These are phyloP conservation scores for Colletotrichum abscissum DNA, from an alignment of 2,329 filamentous ascomycete genomes.

Conservation along the genomic window DNA sequence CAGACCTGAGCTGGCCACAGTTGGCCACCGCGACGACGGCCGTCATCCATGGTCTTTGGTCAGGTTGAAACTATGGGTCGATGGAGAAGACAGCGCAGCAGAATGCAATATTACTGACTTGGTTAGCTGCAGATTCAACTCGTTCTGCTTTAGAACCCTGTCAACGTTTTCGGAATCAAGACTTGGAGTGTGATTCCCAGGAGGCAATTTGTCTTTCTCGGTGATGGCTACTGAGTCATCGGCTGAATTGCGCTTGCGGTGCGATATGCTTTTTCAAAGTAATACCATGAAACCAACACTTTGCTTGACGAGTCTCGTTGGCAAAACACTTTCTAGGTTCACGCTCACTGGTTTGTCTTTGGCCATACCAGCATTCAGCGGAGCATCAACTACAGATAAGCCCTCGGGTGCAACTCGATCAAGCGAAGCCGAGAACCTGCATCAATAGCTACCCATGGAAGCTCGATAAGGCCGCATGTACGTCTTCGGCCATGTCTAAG, in stretches of 20 bases:
- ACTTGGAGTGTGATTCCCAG: neutral
- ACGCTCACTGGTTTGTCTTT: neutral
- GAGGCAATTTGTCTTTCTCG: neutral
- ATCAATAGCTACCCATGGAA: neutral
- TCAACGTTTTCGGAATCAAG: conserved; percentile 9
- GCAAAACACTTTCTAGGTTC: neutral
- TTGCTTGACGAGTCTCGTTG: too few relatives aligned
- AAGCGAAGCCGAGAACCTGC: neutral
- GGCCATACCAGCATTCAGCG: neutral
- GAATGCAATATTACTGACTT: conserved; percentile 10
- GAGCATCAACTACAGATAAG: too few relatives aligned
- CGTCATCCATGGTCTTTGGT: neutral
- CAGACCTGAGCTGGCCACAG: conserved; percentile 25
- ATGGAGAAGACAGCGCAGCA: conserved; percentile 23
- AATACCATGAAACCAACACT: neutral
- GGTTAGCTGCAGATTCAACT: neutral
- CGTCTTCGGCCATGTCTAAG: conserved; percentile 1
- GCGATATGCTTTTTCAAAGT: neutral
- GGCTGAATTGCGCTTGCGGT: neutral
- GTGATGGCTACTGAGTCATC: conserved; percentile 24
- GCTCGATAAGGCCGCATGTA: neutral
- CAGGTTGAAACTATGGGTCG: conserved; percentile 32
- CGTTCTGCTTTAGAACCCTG: conserved; percentile 2
- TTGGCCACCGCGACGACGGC: neutral
- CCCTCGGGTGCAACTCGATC: neutral